These are phyloP conservation scores for Sherardia arvensis DNA, from an alignment of 257 asterid species.

Conservation along the genomic window DNA sequence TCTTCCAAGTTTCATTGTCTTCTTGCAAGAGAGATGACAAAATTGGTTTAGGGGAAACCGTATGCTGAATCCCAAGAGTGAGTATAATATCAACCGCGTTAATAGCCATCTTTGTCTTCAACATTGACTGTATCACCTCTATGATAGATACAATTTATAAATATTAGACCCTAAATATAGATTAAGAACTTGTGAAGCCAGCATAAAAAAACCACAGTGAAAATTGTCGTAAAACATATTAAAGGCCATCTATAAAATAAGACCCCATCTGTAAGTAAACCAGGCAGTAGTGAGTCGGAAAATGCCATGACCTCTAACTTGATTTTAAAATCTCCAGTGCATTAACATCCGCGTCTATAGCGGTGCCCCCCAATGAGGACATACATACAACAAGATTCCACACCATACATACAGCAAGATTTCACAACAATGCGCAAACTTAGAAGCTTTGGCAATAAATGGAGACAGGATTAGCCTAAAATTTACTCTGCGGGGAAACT, in stretches of 20 bases:
- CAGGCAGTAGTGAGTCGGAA: no score
- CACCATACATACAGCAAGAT: no score
- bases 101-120: constrained; percentile 54
- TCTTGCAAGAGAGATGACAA: constrained; percentile 50
- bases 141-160: constrained; percentile 18
- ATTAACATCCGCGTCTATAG: not conserved
- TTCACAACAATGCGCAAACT: not conserved
- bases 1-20: constrained; percentile 43
- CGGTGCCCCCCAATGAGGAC: not conserved
- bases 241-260: not conserved
- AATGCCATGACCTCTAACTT: not conserved
- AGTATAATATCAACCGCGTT: constrained; percentile 60
- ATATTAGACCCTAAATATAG: not conserved
- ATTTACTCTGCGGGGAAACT: not conserved
- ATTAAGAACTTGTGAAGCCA: not conserved
- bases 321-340: not conserved
- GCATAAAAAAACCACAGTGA: not conserved
- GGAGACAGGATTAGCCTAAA: not conserved
- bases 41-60: constrained; percentile 39
- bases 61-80: constrained; percentile 61
- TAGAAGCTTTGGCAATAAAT: not conserved
- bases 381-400: not conserved
- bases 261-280: not conserved
- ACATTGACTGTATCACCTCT: constrained; percentile 55
- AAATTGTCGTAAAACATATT: no score